Base-by-base conservation (phyloP, 1,284 basidiomycete species). In the Leccinum pachyderme region DNA sequence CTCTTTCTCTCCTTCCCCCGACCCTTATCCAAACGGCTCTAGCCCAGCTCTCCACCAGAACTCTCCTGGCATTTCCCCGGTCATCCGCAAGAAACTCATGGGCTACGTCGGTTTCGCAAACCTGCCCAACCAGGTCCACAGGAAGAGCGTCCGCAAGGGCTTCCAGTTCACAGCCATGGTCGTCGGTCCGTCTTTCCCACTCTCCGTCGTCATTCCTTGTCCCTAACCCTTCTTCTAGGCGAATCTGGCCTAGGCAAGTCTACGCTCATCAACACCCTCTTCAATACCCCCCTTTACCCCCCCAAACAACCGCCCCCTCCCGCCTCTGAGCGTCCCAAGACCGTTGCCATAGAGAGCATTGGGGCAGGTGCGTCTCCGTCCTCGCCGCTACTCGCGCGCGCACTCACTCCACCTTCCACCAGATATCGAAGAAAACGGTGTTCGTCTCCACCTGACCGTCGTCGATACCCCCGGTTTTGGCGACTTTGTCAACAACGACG, bases 381-480 rank as follows among this genome's bases (percentile, higher is more conserved):
- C 53, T 2, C 13, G 33, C 53, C 28, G 51, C 52, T 1, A 2
- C 25, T 54, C 52, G 1, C 3, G 13, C 3, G 13, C 24, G 2
- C 18, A 0, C 43, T 72, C 64, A 65, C 62, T 62, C 58, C 61
- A 60, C 60, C 47, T 53, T 56, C 59, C 50, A 53, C 54, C 73
- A 96, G 95, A 98, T 72, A 98, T 98, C 66, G 95, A 98, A 78
- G 95, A 98, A 79, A 95, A 91, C 61, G 94, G 94, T 56, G 94
- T 98, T 53, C 84, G 93, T 62, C 84, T 98, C 52, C 93, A 92
- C 69, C 77, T 98, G 57, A 98, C 93, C n/a, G 95, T 98, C 60
- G 95, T 98, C 60, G 95, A 98, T 73, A 98, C 94, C 39, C 94
- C 94, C 52, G 94, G 95, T 29, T 98, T 96, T 66, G 95, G 95